Evolutionary conservation across 495 filamentous ascomycete species (phyloP).

Genomic region (Chaetomium fimeti): DNA sequence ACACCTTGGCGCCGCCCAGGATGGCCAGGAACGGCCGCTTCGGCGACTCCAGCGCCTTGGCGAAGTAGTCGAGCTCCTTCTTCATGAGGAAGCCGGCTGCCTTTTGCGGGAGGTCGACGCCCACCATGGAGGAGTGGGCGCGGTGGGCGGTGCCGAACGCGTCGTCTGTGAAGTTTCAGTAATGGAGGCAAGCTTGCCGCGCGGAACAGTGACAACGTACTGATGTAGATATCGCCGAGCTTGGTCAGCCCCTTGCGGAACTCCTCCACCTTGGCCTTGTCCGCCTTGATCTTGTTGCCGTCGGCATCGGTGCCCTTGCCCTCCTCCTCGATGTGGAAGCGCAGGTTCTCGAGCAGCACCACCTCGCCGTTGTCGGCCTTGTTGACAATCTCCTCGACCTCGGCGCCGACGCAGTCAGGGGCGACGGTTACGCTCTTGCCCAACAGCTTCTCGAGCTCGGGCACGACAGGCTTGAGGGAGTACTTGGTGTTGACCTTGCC

Average conservation of each 20-base stretch:
- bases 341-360: constrained; percentile 92
- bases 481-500: constrained; percentile 89
- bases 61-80: constrained; percentile 99
- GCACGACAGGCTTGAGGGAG: constrained; percentile 86
- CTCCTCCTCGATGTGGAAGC: constrained; percentile 97
- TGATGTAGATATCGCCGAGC: constrained; percentile 94
- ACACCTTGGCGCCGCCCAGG: constrained; percentile 95
- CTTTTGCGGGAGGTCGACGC: constrained; percentile 90
- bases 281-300: constrained; percentile 97
- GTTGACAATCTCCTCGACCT: constrained; percentile 86
- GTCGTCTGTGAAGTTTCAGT: constrained; percentile 62
- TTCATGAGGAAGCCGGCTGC: constrained; percentile 98
- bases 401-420: constrained; percentile 83
- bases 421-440: constrained; percentile 82
- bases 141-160: constrained; percentile 98
- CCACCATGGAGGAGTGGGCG: constrained; percentile 98
- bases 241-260: constrained; percentile 95
- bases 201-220: constrained; percentile 52
- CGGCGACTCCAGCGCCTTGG: constrained; percentile 89
- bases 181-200: background rate
- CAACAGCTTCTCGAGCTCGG: constrained; percentile 88
- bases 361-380: constrained; percentile 79
- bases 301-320: constrained; percentile 87
- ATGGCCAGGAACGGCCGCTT: constrained; percentile 97
- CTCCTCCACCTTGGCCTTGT: constrained; percentile 83